Conservation (phyloP, 257 asterid species). For the Solanum neorickii region DNA sequence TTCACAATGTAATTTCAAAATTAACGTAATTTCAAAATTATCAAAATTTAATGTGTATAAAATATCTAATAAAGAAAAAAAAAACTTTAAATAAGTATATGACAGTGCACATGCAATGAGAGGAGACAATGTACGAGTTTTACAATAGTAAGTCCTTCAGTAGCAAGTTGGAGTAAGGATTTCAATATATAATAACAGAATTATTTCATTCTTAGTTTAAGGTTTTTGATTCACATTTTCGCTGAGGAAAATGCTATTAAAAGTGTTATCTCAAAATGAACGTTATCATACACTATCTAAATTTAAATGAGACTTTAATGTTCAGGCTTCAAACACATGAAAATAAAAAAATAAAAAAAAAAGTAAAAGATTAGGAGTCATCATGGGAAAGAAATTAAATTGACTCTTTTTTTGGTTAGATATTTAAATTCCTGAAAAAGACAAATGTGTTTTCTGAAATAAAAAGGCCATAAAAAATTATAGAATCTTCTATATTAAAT, state of each 20-base stretch:
- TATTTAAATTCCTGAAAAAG: not conserved
- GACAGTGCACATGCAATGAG: not conserved
- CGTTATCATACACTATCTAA: fast-evolving
- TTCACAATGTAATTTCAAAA: fast-evolving
- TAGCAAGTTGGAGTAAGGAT: not conserved
- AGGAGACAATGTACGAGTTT: not conserved
- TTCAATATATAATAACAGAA: no score
- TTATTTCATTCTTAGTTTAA: no score
- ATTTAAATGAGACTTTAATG: no score
- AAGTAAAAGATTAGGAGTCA: not conserved
- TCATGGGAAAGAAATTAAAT: not conserved
- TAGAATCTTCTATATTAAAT: not conserved
- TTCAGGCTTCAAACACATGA: not conserved
- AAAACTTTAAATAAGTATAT: not conserved
- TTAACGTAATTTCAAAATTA: not conserved
- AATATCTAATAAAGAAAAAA: not conserved
- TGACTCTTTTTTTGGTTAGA: not conserved
- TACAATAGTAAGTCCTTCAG: not conserved
- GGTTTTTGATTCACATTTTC: no score
- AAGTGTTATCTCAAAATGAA: no score
- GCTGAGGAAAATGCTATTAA: no score
- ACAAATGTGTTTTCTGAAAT: not conserved
- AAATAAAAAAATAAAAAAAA: no score
- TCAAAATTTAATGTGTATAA: not conserved
- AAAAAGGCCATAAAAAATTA: not conserved